These are phyloP conservation scores for Hygrocybe punicea DNA, from an alignment of 768 basidiomycete genomes.

Conservation along the genomic window DNA sequence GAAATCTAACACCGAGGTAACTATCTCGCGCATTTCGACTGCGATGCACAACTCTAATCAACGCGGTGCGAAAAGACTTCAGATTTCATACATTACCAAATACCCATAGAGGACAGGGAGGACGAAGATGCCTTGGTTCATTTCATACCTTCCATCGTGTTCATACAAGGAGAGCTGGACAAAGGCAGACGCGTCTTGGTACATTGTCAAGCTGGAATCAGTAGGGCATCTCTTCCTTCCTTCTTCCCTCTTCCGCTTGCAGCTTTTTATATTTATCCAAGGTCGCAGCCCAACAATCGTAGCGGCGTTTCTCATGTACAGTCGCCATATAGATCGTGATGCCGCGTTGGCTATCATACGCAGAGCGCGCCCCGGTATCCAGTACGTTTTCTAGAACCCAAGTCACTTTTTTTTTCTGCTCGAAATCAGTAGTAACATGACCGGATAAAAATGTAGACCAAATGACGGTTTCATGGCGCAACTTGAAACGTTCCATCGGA, in stretches of 20 bases:
- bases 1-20: conserved; percentile 56
- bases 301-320: conserved; percentile 86
- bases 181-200: conserved; percentile 78
- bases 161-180: conserved; percentile 75
- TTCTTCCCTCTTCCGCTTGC: neutral
- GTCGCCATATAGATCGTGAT: conserved; percentile 50
- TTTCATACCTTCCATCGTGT: conserved; percentile 73
- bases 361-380: conserved; percentile 60
- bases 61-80: no score
- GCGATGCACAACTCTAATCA: no score
- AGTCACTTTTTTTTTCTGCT: neutral
- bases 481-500: conserved; percentile 73
- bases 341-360: conserved; percentile 68
- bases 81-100: conserved; percentile 74
- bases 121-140: conserved; percentile 78
- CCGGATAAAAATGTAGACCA: conserved; percentile 57
- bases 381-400: conserved; percentile 41
- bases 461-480: conserved; percentile 80
- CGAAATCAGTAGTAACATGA: no score
- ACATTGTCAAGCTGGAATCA: conserved; percentile 88
- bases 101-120: conserved; percentile 71
- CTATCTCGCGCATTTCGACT: conserved; percentile 15
- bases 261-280: conserved; percentile 26
- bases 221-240: conserved; percentile 43
- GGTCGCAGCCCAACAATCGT: conserved; percentile 83